A percentile compares a stretch with the other conserved stretches of the same genome.
Evolutionary conservation across 1,139 yeast genomes (phyloP).

Genomic region (Pichia sp.): DNA sequence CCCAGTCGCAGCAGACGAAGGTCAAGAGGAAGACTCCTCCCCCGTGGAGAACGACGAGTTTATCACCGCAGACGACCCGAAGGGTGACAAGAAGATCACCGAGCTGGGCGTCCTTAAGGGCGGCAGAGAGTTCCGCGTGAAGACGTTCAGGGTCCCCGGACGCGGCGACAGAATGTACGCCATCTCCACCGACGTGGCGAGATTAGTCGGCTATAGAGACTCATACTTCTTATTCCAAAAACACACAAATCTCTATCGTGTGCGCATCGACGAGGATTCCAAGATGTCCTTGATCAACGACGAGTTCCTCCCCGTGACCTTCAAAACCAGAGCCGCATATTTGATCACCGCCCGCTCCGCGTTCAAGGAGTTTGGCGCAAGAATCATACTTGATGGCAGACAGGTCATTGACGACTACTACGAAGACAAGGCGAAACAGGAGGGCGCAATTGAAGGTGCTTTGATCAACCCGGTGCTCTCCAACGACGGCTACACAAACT

Average conservation of each 20-base stretch:
- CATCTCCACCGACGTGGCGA: slow-evolving; percentile 94
- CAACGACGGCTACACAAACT: slow-evolving; percentile 8
- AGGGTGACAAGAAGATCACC: slow-evolving; percentile 74
- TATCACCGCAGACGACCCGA: slow-evolving; percentile 71
- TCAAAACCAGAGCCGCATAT: slow-evolving; percentile 85
- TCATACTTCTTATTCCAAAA: slow-evolving; percentile 87
- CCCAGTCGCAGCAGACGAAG: slow-evolving; percentile 12
- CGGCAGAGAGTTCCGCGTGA: slow-evolving; percentile 74
- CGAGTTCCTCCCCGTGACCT: slow-evolving; percentile 81
- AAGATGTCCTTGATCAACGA: slow-evolving; percentile 79
- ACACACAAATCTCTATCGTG: slow-evolving; percentile 66
- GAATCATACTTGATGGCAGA: slow-evolving; percentile 72
- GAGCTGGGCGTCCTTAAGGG: slow-evolving; percentile 64
- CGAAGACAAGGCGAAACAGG: slow-evolving; percentile 64
- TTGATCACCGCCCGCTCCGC: slow-evolving; percentile 88
- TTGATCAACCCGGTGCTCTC: slow-evolving; percentile 12
- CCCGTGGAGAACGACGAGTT: slow-evolving; percentile 60
- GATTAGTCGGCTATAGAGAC: slow-evolving; percentile 91
- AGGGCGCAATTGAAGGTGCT: slow-evolving; percentile 76
- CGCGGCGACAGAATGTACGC: slow-evolving; percentile 73
- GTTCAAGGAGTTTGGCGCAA: slow-evolving; percentile 89
- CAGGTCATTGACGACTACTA: slow-evolving; percentile 86
- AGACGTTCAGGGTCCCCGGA: slow-evolving; percentile 73
- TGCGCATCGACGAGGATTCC: slow-evolving; percentile 70
- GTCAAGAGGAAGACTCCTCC: slow-evolving; percentile 1